These are phyloP conservation scores for Fusarium sp. DNA, from an alignment of 2,329 filamentous ascomycete genomes.

Conservation along the genomic window DNA sequence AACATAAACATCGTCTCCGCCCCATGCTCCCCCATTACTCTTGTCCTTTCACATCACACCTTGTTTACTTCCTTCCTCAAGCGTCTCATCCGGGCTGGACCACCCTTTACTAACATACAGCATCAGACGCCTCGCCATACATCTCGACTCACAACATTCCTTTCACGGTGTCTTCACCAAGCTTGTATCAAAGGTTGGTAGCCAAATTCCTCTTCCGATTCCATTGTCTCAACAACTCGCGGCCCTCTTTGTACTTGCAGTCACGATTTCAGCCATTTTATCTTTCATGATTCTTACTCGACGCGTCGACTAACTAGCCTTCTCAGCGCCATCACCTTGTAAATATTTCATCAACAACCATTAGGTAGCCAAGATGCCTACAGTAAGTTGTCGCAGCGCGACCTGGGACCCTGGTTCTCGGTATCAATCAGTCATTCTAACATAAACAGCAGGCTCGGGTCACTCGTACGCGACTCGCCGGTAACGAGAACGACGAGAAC, in stretches of 20 bases:
- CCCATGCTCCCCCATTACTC: conserved; percentile 41
- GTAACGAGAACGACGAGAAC: conserved; percentile 97
- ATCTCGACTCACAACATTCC: conserved; percentile 52
- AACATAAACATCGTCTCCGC: conserved; percentile 53
- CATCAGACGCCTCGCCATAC: conserved; percentile 47
- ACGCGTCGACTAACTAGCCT: conserved; percentile 46
- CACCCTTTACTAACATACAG: conserved; percentile 47
- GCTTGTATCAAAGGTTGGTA: conserved; percentile 53
- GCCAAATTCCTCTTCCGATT: conserved; percentile 45
- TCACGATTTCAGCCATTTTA: conserved; percentile 21
- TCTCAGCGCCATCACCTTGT: conserved; percentile 36
- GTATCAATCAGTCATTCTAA: conserved; percentile 19
- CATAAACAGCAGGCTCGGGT: conserved; percentile 68
- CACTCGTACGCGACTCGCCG: conserved; percentile 78
- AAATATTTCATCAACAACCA: conserved; percentile 40
- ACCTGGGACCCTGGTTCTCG: neutral
- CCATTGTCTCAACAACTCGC: conserved; percentile 48
- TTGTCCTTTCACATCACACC: conserved; percentile 43
- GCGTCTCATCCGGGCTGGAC: conserved; percentile 32
- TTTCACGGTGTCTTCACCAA: conserved; percentile 52
- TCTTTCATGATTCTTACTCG: conserved; percentile 20
- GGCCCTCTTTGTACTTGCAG: conserved; percentile 15
- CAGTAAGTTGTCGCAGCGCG: conserved; percentile 48
- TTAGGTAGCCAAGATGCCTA: conserved; percentile 52
- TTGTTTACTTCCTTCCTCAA: conserved; percentile 42